These are phyloP conservation scores for Stylonectria norvegica DNA, from an alignment of 2,329 filamentous ascomycete genomes.

Conservation along the genomic window DNA sequence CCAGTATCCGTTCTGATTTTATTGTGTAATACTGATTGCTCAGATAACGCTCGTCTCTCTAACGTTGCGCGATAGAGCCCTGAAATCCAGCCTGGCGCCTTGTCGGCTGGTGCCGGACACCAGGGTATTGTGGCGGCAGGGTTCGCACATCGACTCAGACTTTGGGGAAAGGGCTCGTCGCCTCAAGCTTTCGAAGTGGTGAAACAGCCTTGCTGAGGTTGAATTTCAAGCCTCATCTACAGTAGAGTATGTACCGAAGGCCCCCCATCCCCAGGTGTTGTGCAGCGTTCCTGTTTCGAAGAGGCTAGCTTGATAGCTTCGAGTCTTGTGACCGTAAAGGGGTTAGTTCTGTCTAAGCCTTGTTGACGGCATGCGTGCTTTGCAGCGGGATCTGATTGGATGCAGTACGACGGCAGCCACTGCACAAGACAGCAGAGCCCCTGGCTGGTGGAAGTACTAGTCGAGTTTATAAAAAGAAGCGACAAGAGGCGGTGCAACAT, in stretches of 20 bases:
- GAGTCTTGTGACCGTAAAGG: slow-evolving; percentile 15
- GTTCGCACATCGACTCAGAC: slow-evolving; percentile 7
- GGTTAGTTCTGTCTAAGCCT: slow-evolving; percentile 22
- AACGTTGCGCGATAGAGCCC: not conserved
- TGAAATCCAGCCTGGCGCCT: slow-evolving; percentile 3
- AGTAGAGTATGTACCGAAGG: too few relatives aligned
- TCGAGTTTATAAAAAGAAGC: slow-evolving; percentile 28
- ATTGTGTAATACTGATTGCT: too few relatives aligned
- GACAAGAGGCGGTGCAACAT: slow-evolving; percentile 26
- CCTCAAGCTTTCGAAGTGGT: slow-evolving; percentile 7
- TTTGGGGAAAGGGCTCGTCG: not conserved
- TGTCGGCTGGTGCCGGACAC: slow-evolving; percentile 7
- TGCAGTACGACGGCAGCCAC: slow-evolving; percentile 9
- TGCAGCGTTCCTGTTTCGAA: slow-evolving; percentile 23
- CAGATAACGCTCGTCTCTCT: too few relatives aligned
- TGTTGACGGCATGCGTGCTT: slow-evolving; percentile 12
- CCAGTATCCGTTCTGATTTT: too few relatives aligned
- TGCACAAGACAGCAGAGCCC: not conserved
- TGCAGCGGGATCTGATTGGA: slow-evolving; percentile 19
- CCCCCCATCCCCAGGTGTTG: slow-evolving; percentile 18
- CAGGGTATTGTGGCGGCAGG: slow-evolving; percentile 18
- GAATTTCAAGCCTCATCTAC: slow-evolving; percentile 17
- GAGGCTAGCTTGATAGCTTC: slow-evolving; percentile 19
- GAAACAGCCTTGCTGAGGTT: slow-evolving; percentile 19
- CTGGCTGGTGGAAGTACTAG: slow-evolving; percentile 5